Base-by-base conservation (phyloP, 305 asterid species). In the Euphrasia arctica region DNA sequence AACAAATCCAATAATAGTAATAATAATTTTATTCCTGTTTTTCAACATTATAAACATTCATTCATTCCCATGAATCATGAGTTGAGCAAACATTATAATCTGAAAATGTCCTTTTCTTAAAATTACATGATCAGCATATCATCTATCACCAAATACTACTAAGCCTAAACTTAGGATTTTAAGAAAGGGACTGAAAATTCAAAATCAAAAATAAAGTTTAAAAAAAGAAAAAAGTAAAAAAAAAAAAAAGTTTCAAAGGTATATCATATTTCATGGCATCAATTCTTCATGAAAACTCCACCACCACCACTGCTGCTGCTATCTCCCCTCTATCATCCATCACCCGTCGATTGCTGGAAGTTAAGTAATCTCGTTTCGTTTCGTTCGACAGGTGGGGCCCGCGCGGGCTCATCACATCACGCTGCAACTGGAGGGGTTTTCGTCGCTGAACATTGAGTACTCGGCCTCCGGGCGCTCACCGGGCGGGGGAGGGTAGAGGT, bases 391-490 rank as follows among this genome's bases (percentile, higher is more conserved):
- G 27, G 27, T 25, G 27, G 27, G 2, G 27, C 27, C 27, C 27
- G 27, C 27, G 1, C 27, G 27, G 27, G n/a, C 4, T 36, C 29
- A 62, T 86, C 90, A 89, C 98, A 91, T 91, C 8, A 91, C 70
- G 10, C 25, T 43, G 72, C 98, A 91, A 59, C 97, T 82, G 3
- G 80, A 54, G 48, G 95, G 76, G 79, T 89, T 89, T 41, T 89
- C 98, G 2, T 91, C 95, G 25, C 93, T 85, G 47, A 84, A 81
- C 79, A 82, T 74, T n/a, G 84, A 55, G 59, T 83, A 83, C 69
- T 75, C 85, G 47, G 27, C 27, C 27, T 91, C 97, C 0, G 81
- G 78, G 3, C 88, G 74, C 0, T 77, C 80, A 28, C 80, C 85
- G 0, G 91, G 89, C 0, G 91, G 95, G 7, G 92, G 79, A 0